Percentiles rank a stretch among this genome's conserved stretches.
Evolutionary conservation across 2,329 filamentous ascomycete genomes (phyloP).

Genomic region (Colletotrichum theobromicola): DNA sequence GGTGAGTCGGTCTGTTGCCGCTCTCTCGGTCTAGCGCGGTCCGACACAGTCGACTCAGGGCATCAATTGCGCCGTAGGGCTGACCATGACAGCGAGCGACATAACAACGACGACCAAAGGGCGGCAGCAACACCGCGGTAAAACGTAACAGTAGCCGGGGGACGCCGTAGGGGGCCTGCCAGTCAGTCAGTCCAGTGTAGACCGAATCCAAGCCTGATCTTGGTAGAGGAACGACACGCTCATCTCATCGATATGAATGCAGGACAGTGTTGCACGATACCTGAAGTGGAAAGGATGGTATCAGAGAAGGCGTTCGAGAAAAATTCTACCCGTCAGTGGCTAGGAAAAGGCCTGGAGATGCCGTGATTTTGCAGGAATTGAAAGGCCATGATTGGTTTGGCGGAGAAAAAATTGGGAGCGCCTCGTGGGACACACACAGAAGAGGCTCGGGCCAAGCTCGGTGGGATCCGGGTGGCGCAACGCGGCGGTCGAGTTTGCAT

Average conservation of each 20-base stretch:
- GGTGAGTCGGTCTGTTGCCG: not conserved
- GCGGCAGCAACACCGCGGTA: not conserved
- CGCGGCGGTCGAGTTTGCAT: not conserved
- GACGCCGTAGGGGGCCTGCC: not conserved
- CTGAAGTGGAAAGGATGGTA: not conserved
- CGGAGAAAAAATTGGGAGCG: not conserved
- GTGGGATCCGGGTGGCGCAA: conserved; percentile 7
- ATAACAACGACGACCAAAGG: not conserved
- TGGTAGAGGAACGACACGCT: not conserved
- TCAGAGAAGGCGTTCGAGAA: conserved; percentile 4
- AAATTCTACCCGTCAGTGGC: not conserved
- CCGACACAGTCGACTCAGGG: not conserved
- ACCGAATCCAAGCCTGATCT: not conserved
- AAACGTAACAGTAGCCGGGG: not conserved
- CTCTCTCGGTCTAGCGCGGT: not conserved
- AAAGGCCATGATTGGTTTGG: not conserved
- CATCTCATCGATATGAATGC: not conserved
- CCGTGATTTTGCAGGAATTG: not conserved
- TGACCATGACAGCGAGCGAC: not conserved
- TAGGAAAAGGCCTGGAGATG: not conserved
- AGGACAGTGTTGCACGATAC: not conserved
- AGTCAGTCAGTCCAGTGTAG: too few relatives aligned
- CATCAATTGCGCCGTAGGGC: conserved; percentile 9
- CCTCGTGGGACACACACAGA: not conserved
- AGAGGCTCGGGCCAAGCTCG: conserved; percentile 15